phyloP scores from a whole-genome alignment of 192 early-diverging fungal species.

The Diversispora epigaea region DNA sequence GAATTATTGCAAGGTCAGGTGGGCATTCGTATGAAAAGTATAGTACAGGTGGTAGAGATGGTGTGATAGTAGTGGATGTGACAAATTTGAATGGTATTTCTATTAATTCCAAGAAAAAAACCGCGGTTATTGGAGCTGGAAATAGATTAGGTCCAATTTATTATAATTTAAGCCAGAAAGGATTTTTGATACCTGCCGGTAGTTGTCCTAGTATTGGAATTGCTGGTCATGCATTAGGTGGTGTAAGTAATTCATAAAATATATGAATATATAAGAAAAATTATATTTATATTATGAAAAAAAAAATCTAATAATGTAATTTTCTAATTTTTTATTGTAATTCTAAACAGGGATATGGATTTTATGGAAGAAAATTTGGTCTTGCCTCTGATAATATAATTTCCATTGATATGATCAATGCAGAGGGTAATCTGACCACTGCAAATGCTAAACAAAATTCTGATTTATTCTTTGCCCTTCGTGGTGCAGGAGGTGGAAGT shows the following conservation, averaged over 20 bases:
- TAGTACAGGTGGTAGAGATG: conserved; percentile 45
- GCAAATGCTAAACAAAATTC: conserved; percentile 39
- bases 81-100: conserved; percentile 35
- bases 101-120: conserved; percentile 33
- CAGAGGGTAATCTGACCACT: conserved; percentile 43
- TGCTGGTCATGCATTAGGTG: conserved; percentile 56
- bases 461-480: conserved; percentile 63
- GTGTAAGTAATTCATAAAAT: conserved; percentile 33
- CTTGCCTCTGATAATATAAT: conserved; percentile 52
- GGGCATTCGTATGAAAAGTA: conserved; percentile 63
- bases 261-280: too few relatives aligned
- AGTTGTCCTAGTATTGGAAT: conserved; percentile 62
- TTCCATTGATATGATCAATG: conserved; percentile 47
- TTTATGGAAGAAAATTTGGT: conserved; percentile 53
- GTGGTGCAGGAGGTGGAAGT: conserved; percentile 58
- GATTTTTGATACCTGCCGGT: conserved; percentile 44
- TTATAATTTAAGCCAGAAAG: conserved; percentile 30
- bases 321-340: neutral
- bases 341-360: conserved; percentile 42
- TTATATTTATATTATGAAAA: neutral
- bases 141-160: conserved; percentile 56
- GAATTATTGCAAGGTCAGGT: conserved; percentile 46
- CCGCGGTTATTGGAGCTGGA: conserved; percentile 51
- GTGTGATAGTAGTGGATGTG: conserved; percentile 55
- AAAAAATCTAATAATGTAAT: neutral